Evolutionary conservation across 1,284 basidiomycete genomes (phyloP), one percentile per base, ranked within the genome.

Genomic region (Melampsora larici-populina): DNA sequence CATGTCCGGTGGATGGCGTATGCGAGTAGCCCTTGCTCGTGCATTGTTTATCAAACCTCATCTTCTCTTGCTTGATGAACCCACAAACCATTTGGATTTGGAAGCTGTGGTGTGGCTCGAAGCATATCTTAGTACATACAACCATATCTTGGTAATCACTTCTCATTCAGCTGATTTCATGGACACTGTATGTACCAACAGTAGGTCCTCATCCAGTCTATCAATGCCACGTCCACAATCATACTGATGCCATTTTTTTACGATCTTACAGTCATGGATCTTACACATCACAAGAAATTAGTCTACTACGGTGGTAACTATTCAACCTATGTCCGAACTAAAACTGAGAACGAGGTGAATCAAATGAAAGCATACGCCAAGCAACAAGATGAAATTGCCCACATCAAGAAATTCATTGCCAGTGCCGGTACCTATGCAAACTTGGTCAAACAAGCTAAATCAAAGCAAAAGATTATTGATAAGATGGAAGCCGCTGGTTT

Each of bases 401-500:
- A 98, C 86, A 98, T 97, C 86, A 97, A 97, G 86, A 96, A 93
- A 90, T 86, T 97, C 88, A 98, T 98, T 82, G 94, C 96, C 18
- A 95, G 92, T 60, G 96, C 96, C 62, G 96, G 96, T 90, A 98
- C 96, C 65, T 98, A 98, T 84, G 96, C 96, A 83, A 99, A 98
- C 86, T 89, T 98, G 82, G 96, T 98, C 83, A 93, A 91, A 84
- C 96, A 99, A 86, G 96, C 96, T 82, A 98, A 99, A 87, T 97
- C 94, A 68, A 99, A 99, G 87, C 96, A 98, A 85, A 98, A 99
- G 87, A 97, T 97, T 80, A 97, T 99, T 85, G 96, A 99, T 88
- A 99, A 99, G 89, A 98, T 99, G 96, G 96, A 98, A 87, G 96
- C 96, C n/a, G 96, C 95, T 17, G 96, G 96, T 82, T 88, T 98